Conservation (phyloP, 2,329 filamentous ascomycete species). For the Paraphaeosphaeria sporulosa region DNA sequence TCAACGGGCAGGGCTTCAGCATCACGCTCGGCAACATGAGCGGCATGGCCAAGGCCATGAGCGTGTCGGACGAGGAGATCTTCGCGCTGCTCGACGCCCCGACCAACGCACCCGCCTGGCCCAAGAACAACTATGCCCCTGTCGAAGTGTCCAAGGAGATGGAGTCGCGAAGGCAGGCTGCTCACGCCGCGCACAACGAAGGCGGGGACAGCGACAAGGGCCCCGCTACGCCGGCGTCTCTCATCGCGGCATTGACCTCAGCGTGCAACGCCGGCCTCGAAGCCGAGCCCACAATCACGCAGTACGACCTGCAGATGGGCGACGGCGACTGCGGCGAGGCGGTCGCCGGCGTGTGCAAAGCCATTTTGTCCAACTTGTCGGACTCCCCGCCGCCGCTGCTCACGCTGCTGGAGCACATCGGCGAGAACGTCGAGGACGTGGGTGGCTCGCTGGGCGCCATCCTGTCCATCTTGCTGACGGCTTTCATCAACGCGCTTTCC, state of each 20-base stretch:
- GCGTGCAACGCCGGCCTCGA: constrained; percentile 59
- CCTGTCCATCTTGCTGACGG: constrained; percentile 87
- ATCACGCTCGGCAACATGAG: constrained; percentile 63
- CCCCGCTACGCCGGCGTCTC: constrained; percentile 49
- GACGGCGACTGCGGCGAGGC: constrained; percentile 86
- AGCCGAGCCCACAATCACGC: constrained; percentile 70
- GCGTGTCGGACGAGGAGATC: constrained; percentile 50
- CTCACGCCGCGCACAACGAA: constrained; percentile 35
- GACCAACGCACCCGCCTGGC: constrained; percentile 62
- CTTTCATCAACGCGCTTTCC: constrained; percentile 62
- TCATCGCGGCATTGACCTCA: constrained; percentile 51
- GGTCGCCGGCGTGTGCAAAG: constrained; percentile 70
- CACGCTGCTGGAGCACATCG: constrained; percentile 66
- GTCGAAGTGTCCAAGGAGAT: constrained; percentile 35
- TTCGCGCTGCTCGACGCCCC: constrained; percentile 58
- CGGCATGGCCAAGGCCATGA: constrained; percentile 53
- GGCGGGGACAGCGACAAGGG: constrained; percentile 30
- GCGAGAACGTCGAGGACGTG: constrained; percentile 71
- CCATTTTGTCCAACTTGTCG: constrained; percentile 58
- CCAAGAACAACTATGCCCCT: constrained; percentile 55
- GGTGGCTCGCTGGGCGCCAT: constrained; percentile 78
- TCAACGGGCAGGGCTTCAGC: constrained; percentile 65
- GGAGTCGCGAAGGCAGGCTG: constrained; percentile 34
- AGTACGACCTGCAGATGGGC: constrained; percentile 80
- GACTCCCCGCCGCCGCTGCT: constrained; percentile 57